phyloP scores from a whole-genome alignment of 148 eudicot genomes.

The Silene latifolia region DNA sequence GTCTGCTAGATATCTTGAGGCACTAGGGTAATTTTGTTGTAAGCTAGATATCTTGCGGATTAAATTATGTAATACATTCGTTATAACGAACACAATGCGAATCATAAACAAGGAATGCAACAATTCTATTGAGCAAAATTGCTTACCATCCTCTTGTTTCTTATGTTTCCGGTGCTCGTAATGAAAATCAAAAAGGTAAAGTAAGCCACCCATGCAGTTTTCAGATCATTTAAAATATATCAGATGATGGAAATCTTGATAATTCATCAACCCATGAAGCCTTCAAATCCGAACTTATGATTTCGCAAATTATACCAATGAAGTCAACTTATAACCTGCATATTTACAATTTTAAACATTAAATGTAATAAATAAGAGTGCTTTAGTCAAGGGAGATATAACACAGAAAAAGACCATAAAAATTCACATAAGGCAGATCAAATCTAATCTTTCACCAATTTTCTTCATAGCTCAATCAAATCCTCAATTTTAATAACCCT shows the following conservation, averaged over 20 bases:
- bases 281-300: not conserved
- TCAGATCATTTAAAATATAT: conserved; percentile 10
- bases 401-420: not conserved
- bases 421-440: conserved; percentile 3
- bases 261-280: conserved; percentile 25
- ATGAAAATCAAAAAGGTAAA: conserved; percentile 43
- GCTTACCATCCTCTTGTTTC: conserved; percentile 55
- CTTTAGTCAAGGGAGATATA: conserved; percentile 2
- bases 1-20: not conserved
- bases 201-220: conserved; percentile 49
- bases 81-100: no score
- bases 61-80: no score
- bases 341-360: not conserved
- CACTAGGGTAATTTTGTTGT: not conserved
- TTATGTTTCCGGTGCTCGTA: conserved; percentile 56
- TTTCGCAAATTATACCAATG: not conserved
- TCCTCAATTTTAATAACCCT: no score
- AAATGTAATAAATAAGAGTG: not conserved
- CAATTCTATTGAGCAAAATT: no score
- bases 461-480: no score
- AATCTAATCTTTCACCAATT: not conserved
- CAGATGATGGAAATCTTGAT: conserved; percentile 14
- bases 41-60: no score
- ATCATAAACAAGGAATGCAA: no score
- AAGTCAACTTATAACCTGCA: conserved; percentile 19